These are phyloP conservation scores for Pterulicium gracile DNA, from an alignment of 1,284 basidiomycete species.

Conservation along the genomic window DNA sequence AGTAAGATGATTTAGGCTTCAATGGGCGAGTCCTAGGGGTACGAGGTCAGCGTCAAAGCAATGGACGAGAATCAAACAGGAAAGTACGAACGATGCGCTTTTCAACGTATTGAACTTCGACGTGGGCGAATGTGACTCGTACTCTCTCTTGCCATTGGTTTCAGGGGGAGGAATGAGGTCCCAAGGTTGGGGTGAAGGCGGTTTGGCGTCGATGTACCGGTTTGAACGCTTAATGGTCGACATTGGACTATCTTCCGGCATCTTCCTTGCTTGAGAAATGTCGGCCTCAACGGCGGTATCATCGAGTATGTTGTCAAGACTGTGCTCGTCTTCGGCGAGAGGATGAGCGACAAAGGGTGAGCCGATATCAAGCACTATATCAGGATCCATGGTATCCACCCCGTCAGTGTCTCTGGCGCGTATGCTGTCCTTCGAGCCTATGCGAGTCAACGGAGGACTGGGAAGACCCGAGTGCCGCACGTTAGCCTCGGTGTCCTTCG, in stretches of 20 bases:
- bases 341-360: not conserved
- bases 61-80: not conserved
- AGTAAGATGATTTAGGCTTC: conserved; percentile 70
- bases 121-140: conserved; percentile 25
- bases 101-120: conserved; percentile 24
- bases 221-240: not conserved
- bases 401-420: not conserved
- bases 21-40: conserved; percentile 29
- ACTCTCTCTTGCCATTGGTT: conserved; percentile 23
- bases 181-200: conserved; percentile 48
- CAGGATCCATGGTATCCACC: not conserved
- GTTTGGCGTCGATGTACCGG: conserved; percentile 14
- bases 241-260: too few relatives aligned
- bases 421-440: not conserved
- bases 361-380: not conserved
- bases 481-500: not conserved
- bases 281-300: not conserved
- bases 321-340: not conserved
- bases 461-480: not conserved
- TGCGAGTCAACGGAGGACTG: not conserved
- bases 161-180: conserved; percentile 40
- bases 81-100: conserved; percentile 17
- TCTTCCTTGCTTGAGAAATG: not conserved
- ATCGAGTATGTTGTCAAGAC: not conserved
- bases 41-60: conserved; percentile 1